Conservation (phyloP, 1,284 basidiomycete species). For the Inonotus obliquus region DNA sequence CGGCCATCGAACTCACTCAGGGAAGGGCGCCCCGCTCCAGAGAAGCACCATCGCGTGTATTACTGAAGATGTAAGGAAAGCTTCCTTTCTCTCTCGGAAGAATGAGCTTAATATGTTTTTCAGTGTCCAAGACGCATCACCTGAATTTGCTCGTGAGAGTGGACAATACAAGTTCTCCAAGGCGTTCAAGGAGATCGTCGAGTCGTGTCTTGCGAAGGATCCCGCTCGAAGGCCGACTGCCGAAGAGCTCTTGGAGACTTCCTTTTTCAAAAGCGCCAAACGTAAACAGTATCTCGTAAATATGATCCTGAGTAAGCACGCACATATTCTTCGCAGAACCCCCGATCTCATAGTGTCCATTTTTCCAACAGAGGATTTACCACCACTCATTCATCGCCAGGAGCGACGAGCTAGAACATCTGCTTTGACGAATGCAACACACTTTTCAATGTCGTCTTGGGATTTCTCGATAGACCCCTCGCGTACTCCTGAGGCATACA, state of each 20-base stretch:
- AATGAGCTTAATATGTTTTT: constrained; percentile 5
- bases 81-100: neutral
- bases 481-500: constrained; percentile 4
- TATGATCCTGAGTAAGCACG: constrained; percentile 58
- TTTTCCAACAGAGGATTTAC: constrained; percentile 46
- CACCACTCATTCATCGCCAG: constrained; percentile 65
- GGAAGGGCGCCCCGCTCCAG: constrained; percentile 80
- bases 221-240: constrained; percentile 77
- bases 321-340: constrained; percentile 3
- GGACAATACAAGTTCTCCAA: constrained; percentile 77
- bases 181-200: constrained; percentile 77
- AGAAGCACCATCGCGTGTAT: constrained; percentile 68
- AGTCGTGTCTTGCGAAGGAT: constrained; percentile 80
- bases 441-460: constrained; percentile 16
- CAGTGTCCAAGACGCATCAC: constrained; percentile 68
- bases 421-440: neutral
- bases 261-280: constrained; percentile 77
- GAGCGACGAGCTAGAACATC: constrained; percentile 42
- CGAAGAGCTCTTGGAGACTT: constrained; percentile 69
- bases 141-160: constrained; percentile 66
- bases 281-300: constrained; percentile 70
- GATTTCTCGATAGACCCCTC: constrained; percentile 10
- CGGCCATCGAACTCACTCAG: constrained; percentile 79
- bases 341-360: neutral
- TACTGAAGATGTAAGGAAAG: constrained; percentile 62